Evolutionary conservation across 768 basidiomycete genomes (phyloP).

Genomic region (Xerocomus brunneocitrinus): DNA sequence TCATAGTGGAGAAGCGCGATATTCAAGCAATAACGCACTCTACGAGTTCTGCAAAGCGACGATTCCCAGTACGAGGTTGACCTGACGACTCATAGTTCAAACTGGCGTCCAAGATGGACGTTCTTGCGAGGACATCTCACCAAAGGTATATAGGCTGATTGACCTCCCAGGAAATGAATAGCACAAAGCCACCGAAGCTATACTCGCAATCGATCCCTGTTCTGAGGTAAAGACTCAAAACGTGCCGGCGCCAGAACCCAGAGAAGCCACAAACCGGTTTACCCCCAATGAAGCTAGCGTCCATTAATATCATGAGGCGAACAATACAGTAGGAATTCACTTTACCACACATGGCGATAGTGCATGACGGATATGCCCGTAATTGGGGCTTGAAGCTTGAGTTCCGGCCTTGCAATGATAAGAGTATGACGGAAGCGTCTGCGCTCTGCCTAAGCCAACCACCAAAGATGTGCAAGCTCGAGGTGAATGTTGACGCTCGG

Average conservation of each 20-base stretch:
- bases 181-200: slow-evolving; percentile 34
- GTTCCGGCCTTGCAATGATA: slow-evolving; percentile 19
- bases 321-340: not conserved
- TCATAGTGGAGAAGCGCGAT: not conserved
- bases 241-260: not conserved
- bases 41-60: slow-evolving; percentile 36
- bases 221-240: slow-evolving; percentile 2
- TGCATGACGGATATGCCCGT: slow-evolving; percentile 30
- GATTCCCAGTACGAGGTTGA: slow-evolving; percentile 47
- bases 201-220: slow-evolving; percentile 37
- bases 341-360: slow-evolving; percentile 31
- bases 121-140: slow-evolving; percentile 22
- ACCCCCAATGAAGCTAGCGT: slow-evolving; percentile 38
- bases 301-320: slow-evolving; percentile 3
- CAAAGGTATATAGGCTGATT: slow-evolving; percentile 41
- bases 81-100: slow-evolving; percentile 28
- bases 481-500: slow-evolving; percentile 20
- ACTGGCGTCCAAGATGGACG: not conserved
- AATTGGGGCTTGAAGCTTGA: slow-evolving; percentile 29
- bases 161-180: slow-evolving; percentile 26
- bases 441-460: not conserved
- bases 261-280: slow-evolving; percentile 4
- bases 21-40: slow-evolving; percentile 28
- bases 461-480: not conserved
- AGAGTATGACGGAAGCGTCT: slow-evolving; percentile 23